A percentile compares a stretch with the other conserved stretches of the same genome.
Evolutionary conservation across 495 filamentous ascomycete species (phyloP).

Genomic region (Hapsidospora chrysogenum): DNA sequence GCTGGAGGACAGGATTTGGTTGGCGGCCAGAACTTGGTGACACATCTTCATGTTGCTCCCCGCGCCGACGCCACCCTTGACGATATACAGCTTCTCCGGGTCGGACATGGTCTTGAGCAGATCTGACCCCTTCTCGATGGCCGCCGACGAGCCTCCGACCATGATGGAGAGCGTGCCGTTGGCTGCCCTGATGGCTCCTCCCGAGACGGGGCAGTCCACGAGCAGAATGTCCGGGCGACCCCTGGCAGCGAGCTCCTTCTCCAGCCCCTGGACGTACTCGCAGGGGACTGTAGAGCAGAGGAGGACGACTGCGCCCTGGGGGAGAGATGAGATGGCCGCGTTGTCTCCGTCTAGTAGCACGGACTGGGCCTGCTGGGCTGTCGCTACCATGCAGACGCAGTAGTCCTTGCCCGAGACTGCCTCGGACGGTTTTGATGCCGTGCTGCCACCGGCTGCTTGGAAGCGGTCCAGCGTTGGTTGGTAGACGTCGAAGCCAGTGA

Average conservation of each 20-base stretch:
- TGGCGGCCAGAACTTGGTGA: constrained; percentile 66
- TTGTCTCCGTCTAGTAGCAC: constrained; percentile 45
- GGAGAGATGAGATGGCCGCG: constrained; percentile 38
- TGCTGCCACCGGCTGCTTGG: constrained; percentile 43
- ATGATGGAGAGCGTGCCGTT: constrained; percentile 70
- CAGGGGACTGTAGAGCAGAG: constrained; percentile 64
- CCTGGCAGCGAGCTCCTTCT: constrained; percentile 30
- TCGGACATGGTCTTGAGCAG: constrained; percentile 47
- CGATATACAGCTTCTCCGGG: constrained; percentile 49
- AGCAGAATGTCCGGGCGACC: constrained; percentile 48
- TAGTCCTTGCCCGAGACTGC: constrained; percentile 42
- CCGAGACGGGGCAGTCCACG: constrained; percentile 62
- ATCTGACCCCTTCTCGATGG: constrained; percentile 38
- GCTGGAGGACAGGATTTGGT: constrained; percentile 54
- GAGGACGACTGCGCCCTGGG: constrained; percentile 42
- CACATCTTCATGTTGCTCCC: constrained; percentile 85
- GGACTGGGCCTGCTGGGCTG: constrained; percentile 46
- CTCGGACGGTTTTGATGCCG: constrained; percentile 43
- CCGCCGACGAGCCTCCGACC: constrained; percentile 43
- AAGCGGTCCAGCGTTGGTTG: constrained; percentile 56
- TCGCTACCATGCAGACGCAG: constrained; percentile 71
- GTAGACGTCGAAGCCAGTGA: constrained; percentile 66
- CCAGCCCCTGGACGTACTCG: constrained; percentile 43
- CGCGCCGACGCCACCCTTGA: constrained; percentile 54
- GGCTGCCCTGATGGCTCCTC: constrained; percentile 56